Evolutionary conservation across 2,329 filamentous ascomycete genomes (phyloP).

Genomic region (Trichophyton equinum): DNA sequence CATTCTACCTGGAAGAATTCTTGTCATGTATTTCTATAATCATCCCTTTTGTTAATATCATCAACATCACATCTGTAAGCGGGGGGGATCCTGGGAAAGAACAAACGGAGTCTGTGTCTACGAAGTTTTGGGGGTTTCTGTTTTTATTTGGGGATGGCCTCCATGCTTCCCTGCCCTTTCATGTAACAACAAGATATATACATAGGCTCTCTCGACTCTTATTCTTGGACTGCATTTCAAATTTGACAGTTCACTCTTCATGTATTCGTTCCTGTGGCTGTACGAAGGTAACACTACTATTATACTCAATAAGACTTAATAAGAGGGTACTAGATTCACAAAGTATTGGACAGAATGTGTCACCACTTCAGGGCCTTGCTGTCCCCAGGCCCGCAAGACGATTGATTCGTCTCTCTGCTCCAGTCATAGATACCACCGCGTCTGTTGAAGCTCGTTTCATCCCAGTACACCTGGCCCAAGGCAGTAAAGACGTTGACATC

Average conservation of each 20-base stretch:
- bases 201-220: slow-evolving; percentile 13
- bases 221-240: neutral
- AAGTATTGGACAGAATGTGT: neutral
- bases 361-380: neutral
- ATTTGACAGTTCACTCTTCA: neutral
- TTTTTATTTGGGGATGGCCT: neutral
- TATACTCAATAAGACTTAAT: too few relatives aligned
- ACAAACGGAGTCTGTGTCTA: slow-evolving; percentile 12
- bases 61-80: slow-evolving; percentile 3
- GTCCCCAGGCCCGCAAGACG: neutral
- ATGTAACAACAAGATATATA: slow-evolving; percentile 6
- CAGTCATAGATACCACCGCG: slow-evolving; percentile 42
- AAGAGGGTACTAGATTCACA: too few relatives aligned
- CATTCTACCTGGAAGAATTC: neutral
- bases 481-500: slow-evolving; percentile 38
- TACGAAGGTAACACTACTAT: too few relatives aligned
- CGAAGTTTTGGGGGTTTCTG: slow-evolving; percentile 9
- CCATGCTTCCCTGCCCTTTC: slow-evolving; percentile 2
- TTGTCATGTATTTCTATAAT: slow-evolving; percentile 4
- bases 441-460: slow-evolving; percentile 32
- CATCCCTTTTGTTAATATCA: slow-evolving; percentile 4
- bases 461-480: slow-evolving; percentile 36
- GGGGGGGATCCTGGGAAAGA: slow-evolving; percentile 8
- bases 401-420: slow-evolving; percentile 13
- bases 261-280: too few relatives aligned